Base-by-base conservation (phyloP, 1,284 basidiomycete species). In the Puccinia hordei region DNA sequence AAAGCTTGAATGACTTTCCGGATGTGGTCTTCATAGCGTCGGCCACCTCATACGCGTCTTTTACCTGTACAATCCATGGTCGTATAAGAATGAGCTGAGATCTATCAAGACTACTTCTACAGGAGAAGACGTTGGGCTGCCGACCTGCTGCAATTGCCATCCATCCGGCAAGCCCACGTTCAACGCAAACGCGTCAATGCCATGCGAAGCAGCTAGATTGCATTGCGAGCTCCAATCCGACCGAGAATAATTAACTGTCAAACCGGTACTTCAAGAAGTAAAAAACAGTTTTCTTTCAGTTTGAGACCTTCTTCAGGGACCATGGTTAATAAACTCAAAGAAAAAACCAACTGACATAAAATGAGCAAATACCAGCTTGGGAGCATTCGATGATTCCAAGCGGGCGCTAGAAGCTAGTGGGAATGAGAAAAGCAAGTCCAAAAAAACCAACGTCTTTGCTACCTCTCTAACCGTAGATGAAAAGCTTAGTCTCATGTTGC, bases 311-410 rank as follows among this genome's bases (percentile, higher is more conserved):
- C 4, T 30, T n/a, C 19, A 19, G 35, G 5, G 19, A 12, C n/a
- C 35, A 22, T 38, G 61, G 61, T 17, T 59, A 41, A 38, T 44
- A 46, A 30, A 1, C 10, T 24, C 22, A 24, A 13, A 75, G 44
- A 19, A 69, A 35, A 35, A 30, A 30, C 35, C 51, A 59, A 66
- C 76, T 55, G 19, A 78, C 76, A 78, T 78, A 41, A 78, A 78
- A 35, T 78, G 76, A 22, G 76, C 76, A 49, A 78, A 78, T 19
- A 78, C 76, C n/a, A 78, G 55, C 57, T 61, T 78, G n/a, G 76
- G 53, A n/a, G 72, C 35, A 35, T n/a, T 51, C 15, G 69, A 35
- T 24, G 46, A 53, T 2, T 72, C 49, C 33, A 55, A 15, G 30
- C n/a, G 22, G 33, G 46, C 46, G 53, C 69, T 27, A 24, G 63